Evolutionary conservation across 768 basidiomycete species (phyloP).

Genomic region (Leccinum subgranulosum): DNA sequence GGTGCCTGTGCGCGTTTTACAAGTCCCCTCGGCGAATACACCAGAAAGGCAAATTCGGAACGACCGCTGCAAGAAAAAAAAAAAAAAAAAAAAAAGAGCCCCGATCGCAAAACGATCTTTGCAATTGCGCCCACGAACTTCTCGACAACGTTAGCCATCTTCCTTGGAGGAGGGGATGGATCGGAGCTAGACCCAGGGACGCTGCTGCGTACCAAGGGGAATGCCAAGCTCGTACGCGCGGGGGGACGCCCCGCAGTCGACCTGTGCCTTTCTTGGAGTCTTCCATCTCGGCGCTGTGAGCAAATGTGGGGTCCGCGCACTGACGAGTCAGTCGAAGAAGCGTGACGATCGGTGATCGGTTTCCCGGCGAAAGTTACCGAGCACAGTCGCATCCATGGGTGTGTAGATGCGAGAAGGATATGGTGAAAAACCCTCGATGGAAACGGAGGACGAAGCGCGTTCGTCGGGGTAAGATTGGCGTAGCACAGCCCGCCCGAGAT

Average conservation of each 20-base stretch:
- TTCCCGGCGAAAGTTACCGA: neutral
- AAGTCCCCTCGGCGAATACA: neutral
- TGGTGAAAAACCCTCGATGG: neutral
- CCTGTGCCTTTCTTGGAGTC: neutral
- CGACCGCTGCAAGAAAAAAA: neutral
- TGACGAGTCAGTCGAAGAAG: neutral
- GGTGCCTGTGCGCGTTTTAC: neutral
- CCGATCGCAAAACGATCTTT: neutral
- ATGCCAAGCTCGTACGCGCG: neutral
- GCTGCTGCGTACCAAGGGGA: neutral
- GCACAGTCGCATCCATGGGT: neutral
- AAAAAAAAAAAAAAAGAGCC: neutral
- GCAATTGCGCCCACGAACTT: neutral
- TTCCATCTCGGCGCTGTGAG: neutral
- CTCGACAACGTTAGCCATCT: neutral
- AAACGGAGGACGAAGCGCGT: neutral
- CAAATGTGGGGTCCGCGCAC: neutral
- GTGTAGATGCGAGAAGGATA: neutral
- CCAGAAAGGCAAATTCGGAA: neutral
- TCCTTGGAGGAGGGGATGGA: neutral
- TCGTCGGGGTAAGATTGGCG: neutral
- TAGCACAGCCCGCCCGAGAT: neutral
- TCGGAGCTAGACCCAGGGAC: neutral
- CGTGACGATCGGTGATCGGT: neutral
- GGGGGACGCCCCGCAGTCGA: neutral